Conservation (phyloP, 495 filamentous ascomycete genomes). For the Aspergillus homomorphus region DNA sequence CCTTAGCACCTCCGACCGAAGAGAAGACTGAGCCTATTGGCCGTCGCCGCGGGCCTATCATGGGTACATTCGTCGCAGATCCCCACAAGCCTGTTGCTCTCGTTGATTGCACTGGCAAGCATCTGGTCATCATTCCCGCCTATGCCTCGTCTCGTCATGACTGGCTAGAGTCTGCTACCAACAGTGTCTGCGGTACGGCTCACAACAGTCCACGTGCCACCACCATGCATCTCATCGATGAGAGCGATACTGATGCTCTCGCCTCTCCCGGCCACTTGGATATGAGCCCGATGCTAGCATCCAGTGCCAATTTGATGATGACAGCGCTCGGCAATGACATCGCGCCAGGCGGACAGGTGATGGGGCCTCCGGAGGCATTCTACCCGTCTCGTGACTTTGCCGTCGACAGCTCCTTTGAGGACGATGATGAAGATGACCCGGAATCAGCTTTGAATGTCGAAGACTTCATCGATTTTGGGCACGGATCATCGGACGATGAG, state of each 20-base stretch:
- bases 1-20: slow-evolving; percentile 42
- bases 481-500: slow-evolving; percentile 55
- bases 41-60: slow-evolving; percentile 53
- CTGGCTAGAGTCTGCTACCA: slow-evolving; percentile 47
- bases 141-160: slow-evolving; percentile 48
- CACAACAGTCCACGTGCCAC: slow-evolving; percentile 52
- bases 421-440: slow-evolving; percentile 63
- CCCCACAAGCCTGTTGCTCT: slow-evolving; percentile 71
- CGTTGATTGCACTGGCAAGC: slow-evolving; percentile 65
- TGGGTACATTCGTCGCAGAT: slow-evolving; percentile 52
- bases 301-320: slow-evolving; percentile 75
- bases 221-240: slow-evolving; percentile 47
- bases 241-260: slow-evolving; percentile 51
- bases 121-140: slow-evolving; percentile 64
- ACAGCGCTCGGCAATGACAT: slow-evolving; percentile 58
- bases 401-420: slow-evolving; percentile 51
- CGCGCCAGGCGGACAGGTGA: slow-evolving; percentile 60
- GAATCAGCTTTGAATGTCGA: slow-evolving; percentile 62
- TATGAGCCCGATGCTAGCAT: slow-evolving; percentile 59
- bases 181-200: slow-evolving; percentile 50
- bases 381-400: slow-evolving; percentile 63
- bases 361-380: slow-evolving; percentile 75
- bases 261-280: slow-evolving; percentile 46
- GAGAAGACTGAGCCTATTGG: slow-evolving; percentile 51
- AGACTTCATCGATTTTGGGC: slow-evolving; percentile 69